Percentiles rank a stretch among this genome's conserved stretches.
Evolutionary conservation across 352 stramenopile genomes (phyloP).

Genomic region (Phytopythium ostracodes): DNA sequence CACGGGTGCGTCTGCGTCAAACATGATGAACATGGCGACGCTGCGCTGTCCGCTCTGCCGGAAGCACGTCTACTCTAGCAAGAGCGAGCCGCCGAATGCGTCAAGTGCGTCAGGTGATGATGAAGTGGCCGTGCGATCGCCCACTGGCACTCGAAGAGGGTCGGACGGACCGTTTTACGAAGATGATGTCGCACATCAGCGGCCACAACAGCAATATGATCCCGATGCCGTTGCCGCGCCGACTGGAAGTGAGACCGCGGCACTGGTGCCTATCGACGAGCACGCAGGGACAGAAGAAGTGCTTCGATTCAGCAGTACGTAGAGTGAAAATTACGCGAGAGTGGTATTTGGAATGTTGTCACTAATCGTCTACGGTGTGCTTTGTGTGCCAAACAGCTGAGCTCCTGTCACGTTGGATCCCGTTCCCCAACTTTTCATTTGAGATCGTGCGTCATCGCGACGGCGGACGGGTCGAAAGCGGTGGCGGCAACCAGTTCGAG

Average conservation of each 20-base stretch:
- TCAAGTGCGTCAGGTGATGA: neutral
- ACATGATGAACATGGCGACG: slow-evolving; percentile 11
- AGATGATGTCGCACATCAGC: neutral
- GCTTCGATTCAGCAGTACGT: slow-evolving; percentile 77
- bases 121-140: neutral
- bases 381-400: slow-evolving; percentile 30
- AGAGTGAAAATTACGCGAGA: neutral
- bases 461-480: neutral
- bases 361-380: slow-evolving; percentile 15
- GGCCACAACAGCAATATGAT: neutral
- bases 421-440: slow-evolving; percentile 71
- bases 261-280: neutral
- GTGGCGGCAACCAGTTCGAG: slow-evolving; percentile 24
- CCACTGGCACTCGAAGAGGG: neutral
- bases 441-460: slow-evolving; percentile 63
- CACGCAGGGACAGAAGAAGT: slow-evolving; percentile 40
- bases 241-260: neutral
- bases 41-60: slow-evolving; percentile 62
- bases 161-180: neutral
- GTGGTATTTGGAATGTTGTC: slow-evolving; percentile 1
- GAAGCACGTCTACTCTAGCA: slow-evolving; percentile 49
- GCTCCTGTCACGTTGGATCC: slow-evolving; percentile 64
- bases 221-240: neutral
- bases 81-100: slow-evolving; percentile 14
- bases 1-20: neutral